phyloP scores from a whole-genome alignment of 2,329 filamentous ascomycete species.

The Fusarium algeriense region DNA sequence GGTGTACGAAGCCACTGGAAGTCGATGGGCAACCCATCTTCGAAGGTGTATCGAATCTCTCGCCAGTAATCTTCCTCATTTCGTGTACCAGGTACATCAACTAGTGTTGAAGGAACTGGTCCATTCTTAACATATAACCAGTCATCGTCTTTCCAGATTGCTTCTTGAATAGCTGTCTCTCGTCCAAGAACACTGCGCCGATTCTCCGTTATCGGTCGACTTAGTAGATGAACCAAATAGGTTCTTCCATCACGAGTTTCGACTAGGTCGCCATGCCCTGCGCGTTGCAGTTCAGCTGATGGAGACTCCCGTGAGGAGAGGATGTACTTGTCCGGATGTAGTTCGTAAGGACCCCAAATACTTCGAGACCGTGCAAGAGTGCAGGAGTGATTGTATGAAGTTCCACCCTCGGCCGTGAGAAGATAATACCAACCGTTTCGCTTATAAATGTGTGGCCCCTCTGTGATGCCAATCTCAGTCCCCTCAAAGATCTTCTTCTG shows the following conservation, averaged over 20 bases:
- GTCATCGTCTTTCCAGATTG: slow-evolving; percentile 65
- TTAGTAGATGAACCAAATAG: slow-evolving; percentile 65
- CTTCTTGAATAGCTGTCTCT: slow-evolving; percentile 69
- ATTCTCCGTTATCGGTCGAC: slow-evolving; percentile 63
- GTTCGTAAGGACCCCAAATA: slow-evolving; percentile 72
- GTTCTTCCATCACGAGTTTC: slow-evolving; percentile 64
- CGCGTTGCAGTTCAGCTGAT: slow-evolving; percentile 62
- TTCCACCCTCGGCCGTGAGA: slow-evolving; percentile 70
- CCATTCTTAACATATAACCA: slow-evolving; percentile 73
- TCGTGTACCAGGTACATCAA: slow-evolving; percentile 61
- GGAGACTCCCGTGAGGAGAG: slow-evolving; percentile 64
- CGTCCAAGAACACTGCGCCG: slow-evolving; percentile 66
- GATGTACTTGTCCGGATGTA: slow-evolving; percentile 68
- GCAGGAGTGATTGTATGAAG: slow-evolving; percentile 70
- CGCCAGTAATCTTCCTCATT: slow-evolving; percentile 63
- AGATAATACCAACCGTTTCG: slow-evolving; percentile 70
- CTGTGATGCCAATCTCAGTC: slow-evolving; percentile 65
- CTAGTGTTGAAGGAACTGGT: slow-evolving; percentile 63
- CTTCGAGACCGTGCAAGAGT: slow-evolving; percentile 67
- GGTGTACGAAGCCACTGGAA: slow-evolving; percentile 70
- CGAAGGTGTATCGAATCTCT: slow-evolving; percentile 61
- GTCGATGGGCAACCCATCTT: slow-evolving; percentile 59
- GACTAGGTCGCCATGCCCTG: slow-evolving; percentile 66
- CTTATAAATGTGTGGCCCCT: slow-evolving; percentile 70
- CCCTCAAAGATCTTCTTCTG: slow-evolving; percentile 66